phyloP scores from a whole-genome alignment of 2,329 filamentous ascomycete species.

The Beauveria pseudobassiana region DNA sequence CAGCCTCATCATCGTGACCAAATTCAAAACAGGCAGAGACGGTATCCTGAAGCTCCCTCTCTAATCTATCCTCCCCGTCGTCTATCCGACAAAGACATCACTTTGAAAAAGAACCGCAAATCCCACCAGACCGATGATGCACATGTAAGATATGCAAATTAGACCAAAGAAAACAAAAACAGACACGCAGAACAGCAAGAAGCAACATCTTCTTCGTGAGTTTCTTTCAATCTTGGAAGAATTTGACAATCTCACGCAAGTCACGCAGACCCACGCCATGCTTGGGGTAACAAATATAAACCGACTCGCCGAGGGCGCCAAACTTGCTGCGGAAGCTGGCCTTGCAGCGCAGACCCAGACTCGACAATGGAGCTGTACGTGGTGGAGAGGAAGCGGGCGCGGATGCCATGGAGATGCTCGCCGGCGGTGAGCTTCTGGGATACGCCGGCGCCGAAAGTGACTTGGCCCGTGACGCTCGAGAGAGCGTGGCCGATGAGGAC shows the following conservation, averaged over 20 bases:
- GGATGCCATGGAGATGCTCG: conserved; percentile 71
- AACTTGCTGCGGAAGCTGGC: conserved; percentile 87
- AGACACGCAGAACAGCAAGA: no score
- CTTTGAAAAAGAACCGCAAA: neutral
- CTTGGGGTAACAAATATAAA: conserved; percentile 85
- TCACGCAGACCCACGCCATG: conserved; percentile 77
- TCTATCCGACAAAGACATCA: neutral
- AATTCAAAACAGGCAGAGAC: neutral
- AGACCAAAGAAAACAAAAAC: neutral
- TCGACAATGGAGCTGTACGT: conserved; percentile 79
- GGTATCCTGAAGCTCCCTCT: no score
- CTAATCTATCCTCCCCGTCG: neutral
- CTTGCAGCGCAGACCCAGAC: conserved; percentile 76
- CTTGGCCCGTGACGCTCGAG: conserved; percentile 39
- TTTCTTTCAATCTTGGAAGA: conserved; percentile 66
- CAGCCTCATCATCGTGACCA: neutral
- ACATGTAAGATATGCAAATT: conserved; percentile 1
- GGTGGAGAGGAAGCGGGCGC: conserved; percentile 72
- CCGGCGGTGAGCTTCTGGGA: conserved; percentile 67
- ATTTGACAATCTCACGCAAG: conserved; percentile 78
- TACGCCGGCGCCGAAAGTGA: conserved; percentile 85
- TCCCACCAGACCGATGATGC: neutral
- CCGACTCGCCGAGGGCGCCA: conserved; percentile 72
- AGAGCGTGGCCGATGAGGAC: conserved; percentile 68
- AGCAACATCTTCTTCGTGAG: neutral